Conservation (phyloP, 352 stramenopile species). For the Phytophthora quininea region DNA sequence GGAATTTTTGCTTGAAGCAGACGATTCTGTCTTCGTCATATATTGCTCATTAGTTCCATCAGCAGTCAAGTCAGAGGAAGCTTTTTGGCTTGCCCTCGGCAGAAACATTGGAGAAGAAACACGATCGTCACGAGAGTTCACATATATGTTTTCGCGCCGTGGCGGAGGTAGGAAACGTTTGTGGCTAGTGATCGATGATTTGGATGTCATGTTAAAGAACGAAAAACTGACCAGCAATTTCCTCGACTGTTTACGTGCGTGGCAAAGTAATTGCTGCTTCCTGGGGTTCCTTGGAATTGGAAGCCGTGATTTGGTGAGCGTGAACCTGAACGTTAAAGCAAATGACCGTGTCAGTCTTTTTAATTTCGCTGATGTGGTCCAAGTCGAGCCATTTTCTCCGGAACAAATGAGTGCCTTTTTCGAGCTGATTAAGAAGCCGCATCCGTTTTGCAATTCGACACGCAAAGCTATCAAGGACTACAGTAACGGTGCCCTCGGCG, state of each 20-base stretch:
- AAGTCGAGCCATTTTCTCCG: slow-evolving; percentile 17
- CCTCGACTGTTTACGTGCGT: slow-evolving; percentile 14
- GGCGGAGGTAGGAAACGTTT: neutral
- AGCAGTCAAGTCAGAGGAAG: neutral
- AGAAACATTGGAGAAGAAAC: neutral
- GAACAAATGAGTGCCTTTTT: slow-evolving; percentile 35
- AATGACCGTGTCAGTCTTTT: slow-evolving; percentile 6
- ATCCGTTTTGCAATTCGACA: slow-evolving; percentile 21
- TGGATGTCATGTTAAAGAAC: slow-evolving; percentile 28
- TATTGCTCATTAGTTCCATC: neutral
- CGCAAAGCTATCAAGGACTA: slow-evolving; percentile 15
- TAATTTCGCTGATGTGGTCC: slow-evolving; percentile 14
- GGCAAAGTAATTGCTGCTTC: slow-evolving; percentile 10
- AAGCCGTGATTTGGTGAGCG: slow-evolving; percentile 24
- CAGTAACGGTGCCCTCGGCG: slow-evolving; percentile 21
- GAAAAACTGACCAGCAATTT: slow-evolving; percentile 23
- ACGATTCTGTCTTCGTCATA: neutral
- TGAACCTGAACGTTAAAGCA: neutral
- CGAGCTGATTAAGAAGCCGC: slow-evolving; percentile 11
- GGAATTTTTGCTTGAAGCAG: slow-evolving; percentile 16
- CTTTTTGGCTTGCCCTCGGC: neutral
- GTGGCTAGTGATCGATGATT: slow-evolving; percentile 17
- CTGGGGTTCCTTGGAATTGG: slow-evolving; percentile 32
- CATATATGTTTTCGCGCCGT: neutral
- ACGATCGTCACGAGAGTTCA: neutral